Base-by-base conservation (phyloP, 1,139 yeast genomes). In the Saccharomycopsis hybrid region DNA sequence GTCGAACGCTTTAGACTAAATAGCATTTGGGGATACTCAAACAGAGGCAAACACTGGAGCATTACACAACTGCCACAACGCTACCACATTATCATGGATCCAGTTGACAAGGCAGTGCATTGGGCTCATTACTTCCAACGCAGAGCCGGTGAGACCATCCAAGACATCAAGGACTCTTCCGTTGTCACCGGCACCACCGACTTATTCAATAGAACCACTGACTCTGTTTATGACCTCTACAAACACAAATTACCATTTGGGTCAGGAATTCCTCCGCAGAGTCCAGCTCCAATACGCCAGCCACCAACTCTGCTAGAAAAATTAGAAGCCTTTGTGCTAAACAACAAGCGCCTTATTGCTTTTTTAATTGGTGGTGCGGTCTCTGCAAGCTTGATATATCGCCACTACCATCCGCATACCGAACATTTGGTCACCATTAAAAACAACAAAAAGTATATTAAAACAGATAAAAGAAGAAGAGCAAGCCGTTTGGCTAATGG, bases 401-500 rank as follows among this genome's bases (percentile, higher is more conserved):
- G 33, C 13, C 27, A 30, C n/a, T 50, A 47, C 27, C 41, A 28
- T 9, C 25, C 5, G 3, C 11, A 29, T 8, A 30, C 31, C 24
- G 43, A 29, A 9, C 40, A 41, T 29, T 31, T 29, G 4, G 27
- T 46, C 30, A 47, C 46, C 8, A 41, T 50, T 9, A 40, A 49
- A 36, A 47, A 50, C 33, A 50, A 52, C 43, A 44, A 52, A 36
- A 41, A 44, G 46, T 52, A 52, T 30, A 52, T 44, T 3, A 27
- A 32, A n/a, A 48, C 48, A 11, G 46, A 46, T 25, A 50, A 33
- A 1, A 60, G 61, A 44, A 69, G 95, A 58, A 68, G 82, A 54
- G 95, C 89, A 0, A 72, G 74, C 3, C 74, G 80, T 54, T 69
- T 86, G 36, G 59, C 76, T 7, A 82, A 82, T 57, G 95, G 94